A percentile compares a stretch with the other conserved stretches of the same genome.
These are phyloP conservation scores for Cercospora canescens DNA, from an alignment of 2,329 filamentous ascomycete genomes.

Conservation along the genomic window DNA sequence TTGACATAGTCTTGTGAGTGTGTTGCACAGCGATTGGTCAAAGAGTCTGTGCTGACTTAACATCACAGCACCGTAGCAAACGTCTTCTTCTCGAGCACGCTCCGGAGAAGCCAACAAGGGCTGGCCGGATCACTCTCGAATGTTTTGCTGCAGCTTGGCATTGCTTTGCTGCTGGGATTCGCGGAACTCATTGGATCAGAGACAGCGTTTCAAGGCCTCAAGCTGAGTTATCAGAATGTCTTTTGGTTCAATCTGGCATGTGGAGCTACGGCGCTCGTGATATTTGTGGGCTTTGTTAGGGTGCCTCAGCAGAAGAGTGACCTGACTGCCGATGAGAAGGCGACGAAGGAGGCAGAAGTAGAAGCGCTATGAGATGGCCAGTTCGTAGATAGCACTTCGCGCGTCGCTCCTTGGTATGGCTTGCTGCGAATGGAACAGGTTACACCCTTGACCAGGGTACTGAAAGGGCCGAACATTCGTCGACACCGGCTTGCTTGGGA, in stretches of 20 bases:
- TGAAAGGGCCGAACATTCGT: neutral
- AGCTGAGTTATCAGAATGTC: conserved; percentile 61
- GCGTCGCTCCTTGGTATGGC: neutral
- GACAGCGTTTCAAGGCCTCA: conserved; percentile 45
- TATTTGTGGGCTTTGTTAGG: conserved; percentile 56
- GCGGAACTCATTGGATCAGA: conserved; percentile 62
- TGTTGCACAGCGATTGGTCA: neutral
- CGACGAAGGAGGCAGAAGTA: neutral
- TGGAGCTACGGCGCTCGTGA: conserved; percentile 51
- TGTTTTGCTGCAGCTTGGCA: conserved; percentile 68
- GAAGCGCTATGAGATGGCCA: neutral
- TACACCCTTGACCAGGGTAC: neutral
- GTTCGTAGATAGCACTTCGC: neutral
- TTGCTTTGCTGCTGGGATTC: conserved; percentile 70
- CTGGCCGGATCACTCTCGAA: conserved; percentile 72
- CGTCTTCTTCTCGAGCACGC: conserved; percentile 70
- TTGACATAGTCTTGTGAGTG: conserved; percentile 66
- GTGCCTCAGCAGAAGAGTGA: conserved; percentile 59
- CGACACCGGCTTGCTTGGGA: neutral
- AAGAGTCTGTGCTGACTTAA: neutral
- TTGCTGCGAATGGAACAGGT: neutral
- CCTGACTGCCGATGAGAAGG: conserved; percentile 59
- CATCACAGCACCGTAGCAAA: conserved; percentile 62
- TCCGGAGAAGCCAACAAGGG: conserved; percentile 67
- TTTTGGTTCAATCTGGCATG: conserved; percentile 67